Evolutionary conservation across 441 rosid species (phyloP), one percentile per base, ranked within the genome.

Genomic region (Sinapis alba): DNA sequence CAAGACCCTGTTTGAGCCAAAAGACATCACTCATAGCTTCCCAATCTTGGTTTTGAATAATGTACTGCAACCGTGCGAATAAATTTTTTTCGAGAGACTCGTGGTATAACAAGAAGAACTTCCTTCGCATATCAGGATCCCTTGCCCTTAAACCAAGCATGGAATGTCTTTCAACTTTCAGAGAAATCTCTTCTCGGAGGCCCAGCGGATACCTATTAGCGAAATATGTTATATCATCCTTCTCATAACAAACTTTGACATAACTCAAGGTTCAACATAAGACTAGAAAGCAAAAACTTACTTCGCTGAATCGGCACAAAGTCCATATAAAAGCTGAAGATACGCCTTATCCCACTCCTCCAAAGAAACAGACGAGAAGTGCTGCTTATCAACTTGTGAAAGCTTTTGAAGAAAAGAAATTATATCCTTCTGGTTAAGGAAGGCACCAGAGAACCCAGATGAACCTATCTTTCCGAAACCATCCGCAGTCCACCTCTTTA

Each of bases 1-100:
- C 98, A 78, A 96, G 94, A 69, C 99, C 98, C 80, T 96, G 99
- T 81, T 96, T 96, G 80, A 96, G 96, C 99, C 99, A 96, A 83
- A 96, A 96, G 74, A 92, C 99, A 83, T 96, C 97, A 79, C 96
- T 88, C 77, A 93, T 68, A 80, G 99, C 97, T 86, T 96, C 97
- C 99, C 99, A 96, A 62, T 96, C 97, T 85, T 96, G 99, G 74
- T 71, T 5, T 83, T 93, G 97, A 73, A 96, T 85, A 69, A 96
- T 93, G 78, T 83, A 92, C 41, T 93, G 97, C 84, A 96, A 73
- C 80, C 98, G 87, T 41, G 89, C 75, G 72, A 90, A 93, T 83
- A 93, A 84, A 50, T 86, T 87, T 83, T 93, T 96, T 68, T 77
- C 80, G 6, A 96, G 88, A 71, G 94, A 89, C 62, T 89, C 97